Percentiles rank a stretch among this genome's conserved stretches.
Conservation (phyloP, 371 early-diverging fungal species). For the Mucor velutinosus region DNA sequence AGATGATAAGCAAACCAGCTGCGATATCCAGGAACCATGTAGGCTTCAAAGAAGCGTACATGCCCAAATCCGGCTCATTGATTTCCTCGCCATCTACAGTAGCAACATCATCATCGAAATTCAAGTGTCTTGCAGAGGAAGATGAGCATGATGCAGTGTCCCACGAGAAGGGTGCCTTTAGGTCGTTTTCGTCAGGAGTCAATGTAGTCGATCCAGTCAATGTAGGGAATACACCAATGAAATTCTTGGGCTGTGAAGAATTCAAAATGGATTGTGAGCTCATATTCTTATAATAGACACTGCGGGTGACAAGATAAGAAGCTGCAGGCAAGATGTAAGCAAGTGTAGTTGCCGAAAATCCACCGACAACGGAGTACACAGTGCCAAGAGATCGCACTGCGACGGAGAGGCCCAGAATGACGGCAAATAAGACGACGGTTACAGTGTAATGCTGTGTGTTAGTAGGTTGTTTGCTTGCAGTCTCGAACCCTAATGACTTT, state of each 20-base stretch:
- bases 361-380: conserved; percentile 58
- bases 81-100: conserved; percentile 22
- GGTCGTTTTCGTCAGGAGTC: conserved; percentile 21
- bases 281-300: background rate
- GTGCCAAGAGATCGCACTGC: conserved; percentile 51
- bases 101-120: conserved; percentile 28
- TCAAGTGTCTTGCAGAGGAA: conserved; percentile 16
- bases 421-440: conserved; percentile 42
- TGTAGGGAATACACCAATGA: conserved; percentile 18
- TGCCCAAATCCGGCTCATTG: background rate
- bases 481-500: conserved; percentile 57
- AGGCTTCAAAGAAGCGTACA: conserved; percentile 12
- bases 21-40: conserved; percentile 27
- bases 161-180: conserved; percentile 22
- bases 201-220: conserved; percentile 21
- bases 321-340: conserved; percentile 60
- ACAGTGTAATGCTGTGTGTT: conserved; percentile 43
- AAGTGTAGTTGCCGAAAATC: conserved; percentile 56
- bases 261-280: background rate
- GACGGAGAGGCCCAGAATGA: conserved; percentile 38
- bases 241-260: conserved; percentile 2
- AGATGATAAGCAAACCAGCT: conserved; percentile 35
- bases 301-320: conserved; percentile 48
- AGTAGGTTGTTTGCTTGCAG: conserved; percentile 40
- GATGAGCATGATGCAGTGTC: conserved; percentile 18